Evolutionary conservation across 2,329 filamentous ascomycete genomes (phyloP), one percentile per base, ranked within the genome.

Genomic region (Cladosporium sphaerospermum): DNA sequence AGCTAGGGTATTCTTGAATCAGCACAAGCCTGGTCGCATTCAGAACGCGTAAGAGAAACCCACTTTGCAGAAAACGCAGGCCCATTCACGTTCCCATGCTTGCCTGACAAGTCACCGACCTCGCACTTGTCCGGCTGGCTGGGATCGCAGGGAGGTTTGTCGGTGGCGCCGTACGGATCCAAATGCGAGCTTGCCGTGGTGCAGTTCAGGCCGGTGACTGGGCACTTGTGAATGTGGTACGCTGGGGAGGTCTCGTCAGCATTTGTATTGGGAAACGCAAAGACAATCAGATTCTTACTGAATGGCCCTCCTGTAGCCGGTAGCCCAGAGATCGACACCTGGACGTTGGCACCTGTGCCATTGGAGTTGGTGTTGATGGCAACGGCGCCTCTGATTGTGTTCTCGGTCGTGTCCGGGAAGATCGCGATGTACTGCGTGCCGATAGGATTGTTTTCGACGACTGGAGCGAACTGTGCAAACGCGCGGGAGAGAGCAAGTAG

Each of bases 141-240:
- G 0, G 64, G 42, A 57, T 75, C 64, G 59, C 73, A 75, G 31
- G 59, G 31, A 4, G 69, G 65, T 3, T 59, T 57, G 47, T 73
- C 69, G 57, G 71, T 72, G 47, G 66, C 68, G 54, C 64, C 65
- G 63, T 70, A 74, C 1, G 74, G 73, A 56, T 75, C 71, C 39
- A 75, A 62, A 55, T 74, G 72, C 28, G 65, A 69, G 40, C 68
- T 67, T 16, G 72, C 68, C 5, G 61, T 65, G 13, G 69, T 69
- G 65, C 74, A 76, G 63, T 73, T 75, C 57, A 73, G 71, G 46
- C 70, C 64, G 2, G 64, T 54, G 31, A 75, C 65, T 2, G 71
- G 67, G 60, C 68, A 69, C 55, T 70, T 66, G 65, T 75, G 72
- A 57, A 76, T 64, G 63, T 75, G 71, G 67, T 76, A 76, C 56